Evolutionary conservation across 2,329 filamentous ascomycete genomes (phyloP).

Genomic region (Trichoderma sp.): DNA sequence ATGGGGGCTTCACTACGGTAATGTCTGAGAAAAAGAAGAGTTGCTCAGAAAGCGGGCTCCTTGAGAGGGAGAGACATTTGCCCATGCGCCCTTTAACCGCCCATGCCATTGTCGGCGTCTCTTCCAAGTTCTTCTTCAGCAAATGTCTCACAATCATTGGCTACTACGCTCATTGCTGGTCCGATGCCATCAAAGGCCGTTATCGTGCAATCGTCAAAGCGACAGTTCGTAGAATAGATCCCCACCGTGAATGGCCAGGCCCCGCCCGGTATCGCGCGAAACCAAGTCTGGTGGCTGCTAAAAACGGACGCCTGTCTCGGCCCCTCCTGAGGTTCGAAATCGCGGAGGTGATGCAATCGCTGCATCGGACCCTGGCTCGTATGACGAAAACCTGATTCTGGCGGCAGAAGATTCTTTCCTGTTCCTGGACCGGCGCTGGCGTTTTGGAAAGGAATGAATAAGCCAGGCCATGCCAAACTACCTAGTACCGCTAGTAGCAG

Average conservation of each 20-base stretch:
- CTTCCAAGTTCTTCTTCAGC: not conserved
- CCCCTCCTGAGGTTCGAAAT: constrained; percentile 10
- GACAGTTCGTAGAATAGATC: not conserved
- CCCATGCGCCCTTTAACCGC: not conserved
- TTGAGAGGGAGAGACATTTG: not conserved
- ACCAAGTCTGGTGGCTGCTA: not conserved
- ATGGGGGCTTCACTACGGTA: not conserved
- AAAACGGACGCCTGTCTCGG: not conserved
- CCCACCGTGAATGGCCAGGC: not conserved
- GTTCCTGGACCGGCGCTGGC: not conserved
- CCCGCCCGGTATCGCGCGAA: not conserved
- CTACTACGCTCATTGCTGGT: not conserved
- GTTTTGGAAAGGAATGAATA: not conserved
- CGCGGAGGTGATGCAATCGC: constrained; percentile 1
- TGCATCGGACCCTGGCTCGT: not conserved
- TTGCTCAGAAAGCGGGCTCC: not conserved
- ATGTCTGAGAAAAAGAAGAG: not conserved
- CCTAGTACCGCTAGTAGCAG: not conserved
- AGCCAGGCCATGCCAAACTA: not conserved
- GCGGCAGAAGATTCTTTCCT: not conserved
- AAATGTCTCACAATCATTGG: not conserved
- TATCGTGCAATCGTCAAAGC: not conserved
- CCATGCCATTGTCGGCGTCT: not conserved
- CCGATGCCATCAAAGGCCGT: not conserved
- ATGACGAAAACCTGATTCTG: constrained; percentile 17